Evolutionary conservation across 2,329 filamentous ascomycete genomes (phyloP), one percentile per base, ranked within the genome.

Genomic region (Diaporthe velutina): DNA sequence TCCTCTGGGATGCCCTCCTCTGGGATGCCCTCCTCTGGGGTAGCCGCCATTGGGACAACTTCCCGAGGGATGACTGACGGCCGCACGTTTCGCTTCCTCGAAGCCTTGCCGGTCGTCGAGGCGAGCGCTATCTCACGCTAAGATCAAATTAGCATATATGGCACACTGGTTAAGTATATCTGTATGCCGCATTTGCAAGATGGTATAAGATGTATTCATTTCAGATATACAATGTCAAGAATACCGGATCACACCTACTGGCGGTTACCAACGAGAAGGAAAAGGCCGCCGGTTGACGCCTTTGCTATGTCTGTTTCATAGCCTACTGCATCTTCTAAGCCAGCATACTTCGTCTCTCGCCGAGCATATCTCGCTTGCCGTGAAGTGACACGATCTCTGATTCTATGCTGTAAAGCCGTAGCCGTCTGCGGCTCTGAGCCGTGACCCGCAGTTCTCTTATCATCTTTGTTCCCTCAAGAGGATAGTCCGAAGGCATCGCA

Each of bases 241-340:
- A 54, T 30, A 38, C 64, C 64, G 25, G 28, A 22, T 28, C n/a
- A 54, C 54, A 28, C 45, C 64, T 40, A 40, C 48, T 13, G 33
- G 48, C 17, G 35, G 64, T 12, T 25, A 40, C 25, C 22, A n/a
- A 68, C 13, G 12, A 54, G 38, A 68, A 54, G n/a, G 30, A 68
- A 68, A 68, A 40, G 45, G 48, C 17, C n/a, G 5, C 22, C 3
- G 33, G n/a, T n/a, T 38, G n/a, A 68, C 30, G 64, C 48, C 48
- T 15, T 68, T 19, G 48, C 64, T 54, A 68, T 68, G 33, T 52
- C 64, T 68, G 64, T 68, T 54, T 54, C 64, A 68, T 54, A 68
- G 64, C 64, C 33, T 38, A 68, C 33, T 68, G 48, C 48, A 68
- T 40, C 64, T 35, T 68, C 64, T 68, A 54, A 33, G 48, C 33